Percentiles rank a stretch among this genome's conserved stretches.
Evolutionary conservation across 345 rosid species (phyloP).

Genomic region (Lepidium aucheri): DNA sequence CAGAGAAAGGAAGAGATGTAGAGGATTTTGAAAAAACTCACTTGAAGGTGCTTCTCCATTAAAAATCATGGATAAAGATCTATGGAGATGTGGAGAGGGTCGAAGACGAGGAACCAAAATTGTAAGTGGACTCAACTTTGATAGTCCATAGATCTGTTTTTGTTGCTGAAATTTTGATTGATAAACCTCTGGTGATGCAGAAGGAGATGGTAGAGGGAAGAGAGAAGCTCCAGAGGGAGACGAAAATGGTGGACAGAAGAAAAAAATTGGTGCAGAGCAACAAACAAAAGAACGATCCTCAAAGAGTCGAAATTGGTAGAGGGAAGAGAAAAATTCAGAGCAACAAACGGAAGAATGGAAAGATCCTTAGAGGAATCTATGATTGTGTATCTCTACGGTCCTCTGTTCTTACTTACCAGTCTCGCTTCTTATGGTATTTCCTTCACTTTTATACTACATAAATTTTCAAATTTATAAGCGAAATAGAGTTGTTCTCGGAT

Average conservation of each 20-base stretch:
- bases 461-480: background rate
- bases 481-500: background rate
- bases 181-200: background rate
- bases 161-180: no score
- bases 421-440: slow-evolving; percentile 50
- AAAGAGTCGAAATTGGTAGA: slow-evolving; percentile 8
- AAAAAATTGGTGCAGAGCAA: slow-evolving; percentile 10
- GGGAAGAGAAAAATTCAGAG: slow-evolving; percentile 11
- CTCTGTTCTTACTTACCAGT: slow-evolving; percentile 25
- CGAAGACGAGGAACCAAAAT: no score
- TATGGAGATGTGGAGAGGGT: no score
- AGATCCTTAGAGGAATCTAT: slow-evolving; percentile 56
- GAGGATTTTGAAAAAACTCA: no score
- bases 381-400: slow-evolving; percentile 74
- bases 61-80: no score
- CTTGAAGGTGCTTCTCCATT: no score
- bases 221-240: slow-evolving; percentile 22
- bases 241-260: slow-evolving; percentile 22
- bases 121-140: no score
- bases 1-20: no score
- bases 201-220: slow-evolving; percentile 13
- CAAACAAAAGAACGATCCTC: background rate
- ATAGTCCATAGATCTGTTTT: no score
- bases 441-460: background rate
- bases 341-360: slow-evolving; percentile 35